Evolutionary conservation across 2,329 filamentous ascomycete genomes (phyloP).

Genomic region (Akanthomyces muscarius): DNA sequence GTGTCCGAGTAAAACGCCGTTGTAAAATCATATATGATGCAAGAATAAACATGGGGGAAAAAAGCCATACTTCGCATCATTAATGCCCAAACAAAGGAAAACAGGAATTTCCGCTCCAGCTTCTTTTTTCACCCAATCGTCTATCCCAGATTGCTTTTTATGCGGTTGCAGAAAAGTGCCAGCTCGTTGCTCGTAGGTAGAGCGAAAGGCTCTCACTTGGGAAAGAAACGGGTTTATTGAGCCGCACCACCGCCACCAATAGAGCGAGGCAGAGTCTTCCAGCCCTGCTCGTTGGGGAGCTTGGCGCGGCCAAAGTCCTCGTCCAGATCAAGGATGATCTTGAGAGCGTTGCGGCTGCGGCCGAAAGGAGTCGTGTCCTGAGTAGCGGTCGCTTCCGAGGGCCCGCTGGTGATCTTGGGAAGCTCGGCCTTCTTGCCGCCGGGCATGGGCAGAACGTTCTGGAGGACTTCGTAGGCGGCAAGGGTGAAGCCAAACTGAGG

Average conservation of each 20-base stretch:
- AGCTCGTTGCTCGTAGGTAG: not conserved
- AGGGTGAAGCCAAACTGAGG: conserved; percentile 98
- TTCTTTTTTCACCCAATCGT: not conserved
- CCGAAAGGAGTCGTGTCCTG: conserved; percentile 47
- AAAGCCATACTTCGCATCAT: conserved; percentile 11
- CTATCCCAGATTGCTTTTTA: not conserved
- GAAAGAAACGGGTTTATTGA: not conserved
- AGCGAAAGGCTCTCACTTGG: not conserved
- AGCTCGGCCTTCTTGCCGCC: conserved; percentile 59
- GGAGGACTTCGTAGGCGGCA: conserved; percentile 88
- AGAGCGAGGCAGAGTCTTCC: conserved; percentile 49
- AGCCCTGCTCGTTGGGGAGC: conserved; percentile 50
- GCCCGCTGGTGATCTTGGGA: conserved; percentile 52
- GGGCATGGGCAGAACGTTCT: conserved; percentile 70
- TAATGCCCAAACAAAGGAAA: conserved; percentile 15
- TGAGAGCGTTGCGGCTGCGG: conserved; percentile 81
- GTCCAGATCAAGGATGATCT: conserved; percentile 92
- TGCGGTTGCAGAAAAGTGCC: not conserved
- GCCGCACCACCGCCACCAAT: conserved; percentile 39
- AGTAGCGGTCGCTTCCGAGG: conserved; percentile 51
- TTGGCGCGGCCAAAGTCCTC: conserved; percentile 81
- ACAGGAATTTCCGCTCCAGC: not conserved
- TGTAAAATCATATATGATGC: conserved; percentile 15
- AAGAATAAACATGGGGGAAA: conserved; percentile 17
- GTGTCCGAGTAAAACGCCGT: conserved; percentile 12